Base-by-base conservation (phyloP, 768 basidiomycete genomes). In the Macrolepiota albuminosa region DNA sequence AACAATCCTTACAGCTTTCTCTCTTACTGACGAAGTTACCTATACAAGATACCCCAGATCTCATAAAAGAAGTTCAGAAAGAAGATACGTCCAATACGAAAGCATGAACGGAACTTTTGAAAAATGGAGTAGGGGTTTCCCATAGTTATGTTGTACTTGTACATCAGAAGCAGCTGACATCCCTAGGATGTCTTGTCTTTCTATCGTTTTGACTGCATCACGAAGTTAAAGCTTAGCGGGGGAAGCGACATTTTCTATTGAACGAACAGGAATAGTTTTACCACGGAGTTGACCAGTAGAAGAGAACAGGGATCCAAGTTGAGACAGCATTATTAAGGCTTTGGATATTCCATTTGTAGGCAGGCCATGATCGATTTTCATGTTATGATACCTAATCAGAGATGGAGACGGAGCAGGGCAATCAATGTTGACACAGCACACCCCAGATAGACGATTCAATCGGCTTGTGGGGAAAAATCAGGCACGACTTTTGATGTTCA, bases 21-120 rank as follows among this genome's bases (percentile, higher is more conserved):
- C 66, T 79, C 9, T 56, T 75, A 3, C 59, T 82, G 57, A 75
- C 70, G 62, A 77, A 70, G 57, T 64, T 78, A 54, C 66, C 76
- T 40, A 74, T 73, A 52, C 67, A 70, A 21, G 72, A 74, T 37
- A 47, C 51, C 46, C 60, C 55, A 31, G 54, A 64, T 55, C 21
- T 21, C 14, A 48, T 45, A 29, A 43, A 54, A 43, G 45, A 62
- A 58, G 39, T 34, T 24, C n/a, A 57, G 40, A 31, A 48, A 58
- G 50, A 61, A 37, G 31, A 52, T 13, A 13, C 6, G 40, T 54
- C 42, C 3, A 18, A 33, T 18, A 21, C 29, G 33, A 33, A 42
- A 42, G 54, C 26, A 31, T 54, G 11, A 43, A 18, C 34, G 24
- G 24, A 37, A n/a, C 6, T 31, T 18, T 6, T 11, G 36, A 29